Evolutionary conservation across 495 filamentous ascomycete genomes (phyloP).

Genomic region (Trichoderma reesei): DNA sequence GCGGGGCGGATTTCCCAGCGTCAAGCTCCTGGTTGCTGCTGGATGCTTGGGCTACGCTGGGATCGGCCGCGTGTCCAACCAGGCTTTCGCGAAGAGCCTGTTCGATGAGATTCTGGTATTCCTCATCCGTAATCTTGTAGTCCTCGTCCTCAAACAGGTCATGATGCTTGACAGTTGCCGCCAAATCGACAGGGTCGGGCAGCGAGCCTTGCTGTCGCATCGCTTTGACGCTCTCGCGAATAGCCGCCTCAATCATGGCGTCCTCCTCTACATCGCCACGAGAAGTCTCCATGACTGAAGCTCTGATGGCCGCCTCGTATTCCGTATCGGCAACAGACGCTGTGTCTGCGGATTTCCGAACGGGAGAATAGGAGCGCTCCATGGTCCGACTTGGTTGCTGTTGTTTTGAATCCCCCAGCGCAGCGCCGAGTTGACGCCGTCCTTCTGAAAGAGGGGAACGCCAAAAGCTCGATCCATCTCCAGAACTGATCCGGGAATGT

Average conservation of each 20-base stretch:
- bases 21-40: slow-evolving; percentile 28
- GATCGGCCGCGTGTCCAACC: slow-evolving; percentile 26
- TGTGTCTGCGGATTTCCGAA: neutral
- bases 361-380: slow-evolving; percentile 6
- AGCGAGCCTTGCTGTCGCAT: slow-evolving; percentile 29
- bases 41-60: neutral
- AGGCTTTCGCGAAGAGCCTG: slow-evolving; percentile 49
- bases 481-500: neutral
- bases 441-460: slow-evolving; percentile 20
- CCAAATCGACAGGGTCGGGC: neutral
- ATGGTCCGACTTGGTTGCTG: slow-evolving; percentile 14
- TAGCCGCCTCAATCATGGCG: slow-evolving; percentile 54
- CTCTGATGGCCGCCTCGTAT: slow-evolving; percentile 58
- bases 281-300: slow-evolving; percentile 59
- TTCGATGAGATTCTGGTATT: slow-evolving; percentile 47
- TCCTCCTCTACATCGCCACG: slow-evolving; percentile 58
- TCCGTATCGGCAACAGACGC: slow-evolving; percentile 33
- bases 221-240: slow-evolving; percentile 56
- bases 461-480: neutral
- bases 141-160: slow-evolving; percentile 20
- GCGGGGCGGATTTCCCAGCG: neutral
- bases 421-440: neutral
- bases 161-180: neutral
- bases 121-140: slow-evolving; percentile 34
- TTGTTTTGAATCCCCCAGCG: slow-evolving; percentile 1